Evolutionary conservation across 1,284 basidiomycete species (phyloP), one percentile per base, ranked within the genome.

Genomic region (Puccinia brachypodii): DNA sequence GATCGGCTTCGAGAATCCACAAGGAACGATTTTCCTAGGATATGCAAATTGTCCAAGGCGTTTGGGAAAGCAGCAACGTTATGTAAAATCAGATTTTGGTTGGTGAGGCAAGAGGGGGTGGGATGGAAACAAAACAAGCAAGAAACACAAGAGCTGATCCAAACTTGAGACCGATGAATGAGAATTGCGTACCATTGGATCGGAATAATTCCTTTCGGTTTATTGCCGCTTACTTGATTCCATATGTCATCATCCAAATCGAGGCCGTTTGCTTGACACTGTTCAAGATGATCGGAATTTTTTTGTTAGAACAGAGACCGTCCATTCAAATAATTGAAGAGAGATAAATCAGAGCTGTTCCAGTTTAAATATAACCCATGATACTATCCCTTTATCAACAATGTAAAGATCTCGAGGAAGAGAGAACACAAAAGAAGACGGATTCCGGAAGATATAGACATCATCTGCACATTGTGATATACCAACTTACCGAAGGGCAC

Each of bases 21-120:
- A 80, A n/a, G 77, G 56, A 28, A 80, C 38, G 13, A 80, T 62
- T 16, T 62, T 22, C 77, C 77, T 80, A 40, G n/a, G 33, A 56
- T 53, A 16, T 33, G 28, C 38, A 7, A 42, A 50, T 40, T 38
- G 7, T 68, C 11, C 4, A 44, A 25, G 22, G 58, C 7, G 9
- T 62, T 44, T 44, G 38, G 66, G 36, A 69, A 69, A 44, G 33
- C 25, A 25, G 58, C 58, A 14, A n/a, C n/a, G n/a, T n/a, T n/a
- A n/a, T n/a, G n/a, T n/a, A n/a, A n/a, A n/a, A n/a, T n/a, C n/a
- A n/a, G n/a, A n/a, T n/a, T n/a, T n/a, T n/a, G n/a, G n/a, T n/a
- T n/a, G n/a, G n/a, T n/a, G n/a, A n/a, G n/a, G n/a, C n/a, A n/a
- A n/a, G n/a, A n/a, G n/a, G n/a, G n/a, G n/a, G n/a, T n/a, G n/a